phyloP scores from a whole-genome alignment of 1,284 basidiomycete species.

The Ganoderma lingzhi region DNA sequence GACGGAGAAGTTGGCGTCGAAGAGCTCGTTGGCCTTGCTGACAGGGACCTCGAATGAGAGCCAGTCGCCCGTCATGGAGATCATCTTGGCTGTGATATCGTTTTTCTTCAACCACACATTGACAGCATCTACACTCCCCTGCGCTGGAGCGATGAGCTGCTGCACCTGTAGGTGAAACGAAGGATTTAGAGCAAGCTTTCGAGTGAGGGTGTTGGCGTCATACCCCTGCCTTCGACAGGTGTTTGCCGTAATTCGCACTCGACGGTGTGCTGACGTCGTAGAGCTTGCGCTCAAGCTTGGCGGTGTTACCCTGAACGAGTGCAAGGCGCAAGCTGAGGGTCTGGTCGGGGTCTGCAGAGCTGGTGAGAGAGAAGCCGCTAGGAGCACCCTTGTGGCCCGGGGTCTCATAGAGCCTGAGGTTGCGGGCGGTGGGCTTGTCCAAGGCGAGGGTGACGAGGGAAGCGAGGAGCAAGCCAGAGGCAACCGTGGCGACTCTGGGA shows the following conservation, averaged over 20 bases:
- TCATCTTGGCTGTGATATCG: slow-evolving; percentile 41
- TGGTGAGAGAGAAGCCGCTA: slow-evolving; percentile 39
- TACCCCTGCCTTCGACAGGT: slow-evolving; percentile 46
- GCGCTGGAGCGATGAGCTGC: slow-evolving; percentile 46
- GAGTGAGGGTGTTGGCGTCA: not conserved
- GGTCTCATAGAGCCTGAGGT: slow-evolving; percentile 43
- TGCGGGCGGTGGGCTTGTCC: slow-evolving; percentile 37
- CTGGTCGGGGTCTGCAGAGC: slow-evolving; percentile 37
- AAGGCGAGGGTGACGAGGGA: slow-evolving; percentile 38
- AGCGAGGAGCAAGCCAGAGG: slow-evolving; percentile 33
- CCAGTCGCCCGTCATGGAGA: slow-evolving; percentile 51
- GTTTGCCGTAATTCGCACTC: slow-evolving; percentile 43
- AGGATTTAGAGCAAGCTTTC: not conserved
- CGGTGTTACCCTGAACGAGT: slow-evolving; percentile 44
- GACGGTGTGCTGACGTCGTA: slow-evolving; percentile 46
- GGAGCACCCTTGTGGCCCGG: slow-evolving; percentile 38
- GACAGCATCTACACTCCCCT: slow-evolving; percentile 46
- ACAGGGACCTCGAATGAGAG: slow-evolving; percentile 47
- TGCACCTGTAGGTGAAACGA: slow-evolving; percentile 41
- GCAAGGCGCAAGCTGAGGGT: slow-evolving; percentile 45
- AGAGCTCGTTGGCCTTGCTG: slow-evolving; percentile 48
- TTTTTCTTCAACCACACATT: slow-evolving; percentile 48
- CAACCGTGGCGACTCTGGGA: slow-evolving; percentile 31
- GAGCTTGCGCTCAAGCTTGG: slow-evolving; percentile 46
- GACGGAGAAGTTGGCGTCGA: slow-evolving; percentile 48